These are phyloP conservation scores for Ustilago xerochloae DNA, from an alignment of 1,284 basidiomycete species.

Conservation along the genomic window DNA sequence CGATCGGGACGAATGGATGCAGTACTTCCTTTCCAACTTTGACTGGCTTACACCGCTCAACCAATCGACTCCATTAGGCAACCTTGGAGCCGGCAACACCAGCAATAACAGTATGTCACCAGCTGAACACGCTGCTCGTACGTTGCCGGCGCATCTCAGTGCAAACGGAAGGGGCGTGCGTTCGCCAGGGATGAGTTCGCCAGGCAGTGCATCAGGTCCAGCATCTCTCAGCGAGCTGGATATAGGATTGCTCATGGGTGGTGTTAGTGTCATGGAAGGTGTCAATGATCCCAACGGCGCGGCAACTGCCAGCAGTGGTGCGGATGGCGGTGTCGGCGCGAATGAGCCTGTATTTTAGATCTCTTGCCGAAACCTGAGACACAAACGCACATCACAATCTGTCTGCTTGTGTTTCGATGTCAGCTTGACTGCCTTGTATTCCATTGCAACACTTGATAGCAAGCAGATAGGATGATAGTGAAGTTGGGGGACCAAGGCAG, in stretches of 20 bases:
- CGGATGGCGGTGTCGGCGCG: not conserved
- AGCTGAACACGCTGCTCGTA: not conserved
- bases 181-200: conserved; percentile 36
- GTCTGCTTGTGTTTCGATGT: too few relatives aligned
- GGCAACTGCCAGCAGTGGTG: not conserved
- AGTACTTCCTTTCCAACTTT: conserved; percentile 47
- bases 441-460: too few relatives aligned
- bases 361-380: too few relatives aligned
- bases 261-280: conserved; percentile 42
- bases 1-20: conserved; percentile 52
- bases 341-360: too few relatives aligned
- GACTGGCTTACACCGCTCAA: conserved; percentile 40
- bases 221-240: conserved; percentile 44
- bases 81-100: conserved; percentile 3
- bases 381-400: too few relatives aligned
- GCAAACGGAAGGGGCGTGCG: not conserved
- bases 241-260: conserved; percentile 45
- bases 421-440: too few relatives aligned
- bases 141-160: not conserved
- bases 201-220: conserved; percentile 23
- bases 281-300: conserved; percentile 8
- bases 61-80: conserved; percentile 10
- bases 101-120: not conserved
- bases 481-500: too few relatives aligned
- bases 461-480: too few relatives aligned